Evolutionary conservation across 176 grass and related monocot genomes (phyloP), one percentile per base, ranked within the genome.

Genomic region (Lolium perenne): DNA sequence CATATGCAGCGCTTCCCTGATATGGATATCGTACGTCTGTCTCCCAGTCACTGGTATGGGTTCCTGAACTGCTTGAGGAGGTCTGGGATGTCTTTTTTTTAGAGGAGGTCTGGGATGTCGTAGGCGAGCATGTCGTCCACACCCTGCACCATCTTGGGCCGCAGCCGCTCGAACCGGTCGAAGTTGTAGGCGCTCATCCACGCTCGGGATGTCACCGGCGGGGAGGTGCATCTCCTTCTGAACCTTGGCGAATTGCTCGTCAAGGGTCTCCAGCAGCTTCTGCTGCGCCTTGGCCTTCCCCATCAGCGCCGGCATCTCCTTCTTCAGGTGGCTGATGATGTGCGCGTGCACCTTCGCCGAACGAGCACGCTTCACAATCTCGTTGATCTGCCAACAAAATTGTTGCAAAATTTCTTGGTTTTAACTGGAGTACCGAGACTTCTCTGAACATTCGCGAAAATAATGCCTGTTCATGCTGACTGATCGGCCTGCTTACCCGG

Each of bases 51-150:
- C 14, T 89, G 89, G 82, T 94, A 97, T 26, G 94, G 94, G 77
- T 97, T 97, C 86, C 94, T 92, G 86, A 97, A 97, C 56, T 78
- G 94, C 84, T 87, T 94, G 59, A 94, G 86, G n/a, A 97, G 95
- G 26, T 94, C 92, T 1, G 92, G 92, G 23, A 97, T 97, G 81
- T 97, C 90, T n/a, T n/a, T n/a, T n/a, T n/a, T n/a, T n/a, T n/a
- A n/a, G 59, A 94, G 86, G n/a, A 97, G 95, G 26, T 94, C 92
- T 1, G 92, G 92, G 23, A 97, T 97, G 81, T 97, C 90, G 40
- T 87, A 83, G 35, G 88, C 92, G 83, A 97, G 82, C 95, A 97
- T 97, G 69, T 94, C 92, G 48, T 97, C 90, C 1, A 97, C 88
- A 65, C 88, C 86, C 71, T 97, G 92, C 16, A 97, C 85, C 88